Percentiles rank a stretch among this genome's conserved stretches.
phyloP scores from a whole-genome alignment of 352 stramenopile genomes.

The Phytophthora parvispora region DNA sequence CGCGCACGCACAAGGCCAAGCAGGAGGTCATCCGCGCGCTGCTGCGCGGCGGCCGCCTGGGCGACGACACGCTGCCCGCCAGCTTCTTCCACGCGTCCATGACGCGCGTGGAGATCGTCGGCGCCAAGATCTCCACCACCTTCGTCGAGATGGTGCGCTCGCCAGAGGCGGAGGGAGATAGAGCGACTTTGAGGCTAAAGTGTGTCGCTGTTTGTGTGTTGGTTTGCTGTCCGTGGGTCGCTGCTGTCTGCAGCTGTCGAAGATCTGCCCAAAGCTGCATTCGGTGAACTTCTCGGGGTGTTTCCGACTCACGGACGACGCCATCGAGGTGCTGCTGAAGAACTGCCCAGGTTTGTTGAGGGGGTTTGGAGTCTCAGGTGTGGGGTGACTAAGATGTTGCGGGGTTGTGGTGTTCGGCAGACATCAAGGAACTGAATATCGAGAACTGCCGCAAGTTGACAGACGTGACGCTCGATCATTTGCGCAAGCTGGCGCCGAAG shows the following conservation, averaged over 20 bases:
- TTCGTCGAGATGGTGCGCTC: constrained; percentile 73
- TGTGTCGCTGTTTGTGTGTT: constrained; percentile 1
- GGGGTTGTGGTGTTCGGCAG: constrained; percentile 28
- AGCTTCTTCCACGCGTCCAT: constrained; percentile 90
- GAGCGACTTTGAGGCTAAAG: neutral
- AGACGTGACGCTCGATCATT: constrained; percentile 76
- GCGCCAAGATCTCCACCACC: constrained; percentile 84
- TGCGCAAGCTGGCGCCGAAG: constrained; percentile 84
- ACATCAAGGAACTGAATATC: constrained; percentile 91
- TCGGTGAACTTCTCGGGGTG: constrained; percentile 90
- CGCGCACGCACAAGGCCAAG: constrained; percentile 88
- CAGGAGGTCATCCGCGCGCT: constrained; percentile 89
- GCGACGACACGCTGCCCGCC: constrained; percentile 85
- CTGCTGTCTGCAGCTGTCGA: constrained; percentile 71
- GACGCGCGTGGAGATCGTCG: constrained; percentile 88
- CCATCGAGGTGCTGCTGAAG: constrained; percentile 81
- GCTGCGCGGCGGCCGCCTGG: constrained; percentile 74
- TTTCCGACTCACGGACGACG: constrained; percentile 90
- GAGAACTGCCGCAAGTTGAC: constrained; percentile 93
- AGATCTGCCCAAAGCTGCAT: constrained; percentile 87
- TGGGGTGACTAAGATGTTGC: neutral
- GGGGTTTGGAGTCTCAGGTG: neutral
- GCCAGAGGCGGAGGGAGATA: neutral
- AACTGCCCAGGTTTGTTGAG: constrained; percentile 72
- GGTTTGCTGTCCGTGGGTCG: too few species aligned